Base-by-base conservation (phyloP, 2,329 filamentous ascomycete genomes). In the Seiridium cupressi region DNA sequence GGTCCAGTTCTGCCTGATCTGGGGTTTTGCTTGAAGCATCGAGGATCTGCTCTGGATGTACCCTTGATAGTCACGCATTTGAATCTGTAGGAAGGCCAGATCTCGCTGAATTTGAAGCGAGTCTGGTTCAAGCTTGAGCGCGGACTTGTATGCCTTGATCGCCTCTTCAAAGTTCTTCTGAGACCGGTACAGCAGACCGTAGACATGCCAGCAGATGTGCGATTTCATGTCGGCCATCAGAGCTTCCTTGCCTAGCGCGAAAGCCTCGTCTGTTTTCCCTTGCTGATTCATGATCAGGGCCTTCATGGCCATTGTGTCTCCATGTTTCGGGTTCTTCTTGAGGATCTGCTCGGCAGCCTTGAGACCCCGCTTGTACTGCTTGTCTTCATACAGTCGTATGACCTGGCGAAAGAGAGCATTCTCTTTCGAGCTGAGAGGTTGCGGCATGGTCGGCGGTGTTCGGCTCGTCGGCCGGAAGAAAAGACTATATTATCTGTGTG, bases 151-250 rank as follows among this genome's bases (percentile, higher is more conserved):
- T 61, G 95, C 96, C 82, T 98, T 98, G 80, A 97, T 97, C 8
- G 96, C 94, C 79, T 98, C 95, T 75, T 98, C 95, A 69, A 96
- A 98, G 78, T 99, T 98, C 84, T 98, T 98, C 72, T 91, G 90
- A 54, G 92, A 89, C 56, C 94, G 89, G 78, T 96, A 98, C 55
- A 99, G 84, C 67, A 99, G 79, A 38, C 96, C 95, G 75, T 98
- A 99, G 62, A 99, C 95, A 77, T 99, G 96, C 95, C 95, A 99
- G 82, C 93, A 98, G 70, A 99, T 93, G 77, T 98, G 94, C 70
- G 93, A 97, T 81, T 96, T 97, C 93, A 99, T 98, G 75, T 98
- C 93, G 70, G 93, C 92, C 66, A 90, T 93, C 69, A 99, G 83
- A 40, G 96, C 95, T 66, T 93, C 86, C 79, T 97, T 99, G 71